Evolutionary conservation across 108 stramenopile species (phyloP), one percentile per base, ranked within the genome.

Genomic region (Cyclostephanos tholiformis): DNA sequence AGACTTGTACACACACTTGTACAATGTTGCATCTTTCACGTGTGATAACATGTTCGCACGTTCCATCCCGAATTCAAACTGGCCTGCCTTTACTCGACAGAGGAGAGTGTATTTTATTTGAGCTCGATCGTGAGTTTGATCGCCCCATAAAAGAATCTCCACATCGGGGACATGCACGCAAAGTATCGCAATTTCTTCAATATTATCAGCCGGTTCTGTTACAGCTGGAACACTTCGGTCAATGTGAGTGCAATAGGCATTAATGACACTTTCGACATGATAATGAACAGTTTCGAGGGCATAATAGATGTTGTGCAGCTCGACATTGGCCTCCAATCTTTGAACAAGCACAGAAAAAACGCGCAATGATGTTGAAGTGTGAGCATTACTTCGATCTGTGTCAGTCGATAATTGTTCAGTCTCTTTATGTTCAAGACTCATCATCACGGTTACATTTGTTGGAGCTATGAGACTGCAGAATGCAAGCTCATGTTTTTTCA

Each of bases 371-470:
- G 84, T 76, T 38, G 69, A 77, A 12, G 68, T 79, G n/a, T 35
- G 48, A 36, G 78, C 17, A 14, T 51, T 22, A 35, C 17, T 44
- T n/a, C 26, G 32, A 26, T 16, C n/a, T 44, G 43, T 5, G 9
- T 43, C 75, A 22, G 27, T 66, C 26, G 70, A 65, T 32, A 19
- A 23, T 27, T 29, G 41, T 7, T 23, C 6, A n/a, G 84, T 67
- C 27, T 76, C 57, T 41, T 71, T 67, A 27, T 87, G 86, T 76
- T 92, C 89, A 70, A 92, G 80, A 52, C 78, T 84, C 22, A 75
- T 51, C 66, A 89, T 82, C 43, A 82, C 58, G n/a, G 88, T 90
- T 22, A 88, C 69, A 26, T 85, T 83, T 26, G 74, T 78, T 7
- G 86, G 85, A 19, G 65, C 72, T 63, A 88, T 57, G 1, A 92